Base-by-base conservation (phyloP, 768 basidiomycete species). In the Tephrocybe sp. region DNA sequence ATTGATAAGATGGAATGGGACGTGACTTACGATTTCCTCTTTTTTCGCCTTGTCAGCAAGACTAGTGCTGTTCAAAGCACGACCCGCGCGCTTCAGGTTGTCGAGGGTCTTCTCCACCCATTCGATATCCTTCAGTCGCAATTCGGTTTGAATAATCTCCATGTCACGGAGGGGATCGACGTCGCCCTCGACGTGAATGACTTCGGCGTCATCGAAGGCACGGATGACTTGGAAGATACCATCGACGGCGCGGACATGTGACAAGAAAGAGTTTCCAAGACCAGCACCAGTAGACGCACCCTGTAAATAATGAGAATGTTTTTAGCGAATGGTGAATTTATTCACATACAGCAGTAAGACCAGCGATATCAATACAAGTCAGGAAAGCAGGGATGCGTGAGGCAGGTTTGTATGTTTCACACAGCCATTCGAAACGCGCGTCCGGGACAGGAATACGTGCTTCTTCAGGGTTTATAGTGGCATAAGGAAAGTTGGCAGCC, bases 171-270 rank as follows among this genome's bases (percentile, higher is more conserved):
- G 55, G 10, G 97, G 97, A 69, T 98, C 79, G 49, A 99, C 94
- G 59, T 98, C 97, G 37, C 97, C 97, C 71, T 98, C 97, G 54
- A 98, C 95, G 68, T 99, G 97, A 58, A 88, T 98, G 65, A 99
- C 94, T 60, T 99, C 97, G n/a, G 94, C 88, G 61, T 99, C 97
- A 62, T 98, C 97, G 65, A 99, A 99, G 4, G 95, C 94, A 44
- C 97, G 90, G 49, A 98, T 85, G 54, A 97, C 86, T 66, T 98
- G 97, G 78, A 98, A 99, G 62, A 99, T 99, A 61, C 97, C 97
- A 64, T 99, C 97, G 53, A 98, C 95, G 9, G 97, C 91, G 49
- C 97, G 88, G 36, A 99, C 94, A 65, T 98, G 93, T 10, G 94
- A 94, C 66, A 99, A 73, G 77, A 99, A 99, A 22, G 94, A 83